Conservation (phyloP, 352 stramenopile species). For the Phytopythium ostracodes region DNA sequence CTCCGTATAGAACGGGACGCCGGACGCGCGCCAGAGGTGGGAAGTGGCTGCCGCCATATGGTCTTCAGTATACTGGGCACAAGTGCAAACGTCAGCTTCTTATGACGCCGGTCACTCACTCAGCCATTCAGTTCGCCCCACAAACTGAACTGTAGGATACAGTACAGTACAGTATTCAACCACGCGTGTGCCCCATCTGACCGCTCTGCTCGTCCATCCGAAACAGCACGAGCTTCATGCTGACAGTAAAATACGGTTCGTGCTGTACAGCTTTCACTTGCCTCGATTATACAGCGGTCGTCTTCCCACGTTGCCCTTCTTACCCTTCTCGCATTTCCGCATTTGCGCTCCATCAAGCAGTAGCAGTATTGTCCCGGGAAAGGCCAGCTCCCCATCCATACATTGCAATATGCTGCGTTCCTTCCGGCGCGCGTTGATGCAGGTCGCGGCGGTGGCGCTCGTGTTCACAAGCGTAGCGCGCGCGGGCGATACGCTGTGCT, state of each 20-base stretch:
- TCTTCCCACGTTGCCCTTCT: not conserved
- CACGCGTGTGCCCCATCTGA: not conserved
- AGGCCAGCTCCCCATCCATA: not conserved
- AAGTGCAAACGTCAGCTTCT: constrained; percentile 1
- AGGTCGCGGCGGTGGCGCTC: constrained; percentile 4
- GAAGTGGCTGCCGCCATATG: not conserved
- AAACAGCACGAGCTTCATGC: not conserved
- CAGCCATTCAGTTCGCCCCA: not conserved
- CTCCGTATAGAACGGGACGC: not conserved
- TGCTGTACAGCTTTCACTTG: not conserved
- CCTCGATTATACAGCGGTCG: not conserved
- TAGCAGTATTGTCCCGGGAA: not conserved
- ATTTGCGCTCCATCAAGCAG: not conserved
- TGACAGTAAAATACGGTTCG: not conserved
- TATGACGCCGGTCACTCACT: not conserved
- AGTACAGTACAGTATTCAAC: not conserved
- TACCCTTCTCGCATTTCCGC: not conserved
- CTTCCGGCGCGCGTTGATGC: not conserved
- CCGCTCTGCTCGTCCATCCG: not conserved
- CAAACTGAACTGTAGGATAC: not conserved
- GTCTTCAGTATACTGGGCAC: not conserved
- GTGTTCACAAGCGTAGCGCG: not conserved
- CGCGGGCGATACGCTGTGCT: constrained; percentile 45
- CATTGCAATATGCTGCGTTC: constrained; percentile 7
- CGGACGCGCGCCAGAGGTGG: not conserved